Base-by-base conservation (phyloP, 2,329 filamentous ascomycete genomes). In the Pezicula neosporulosa region DNA sequence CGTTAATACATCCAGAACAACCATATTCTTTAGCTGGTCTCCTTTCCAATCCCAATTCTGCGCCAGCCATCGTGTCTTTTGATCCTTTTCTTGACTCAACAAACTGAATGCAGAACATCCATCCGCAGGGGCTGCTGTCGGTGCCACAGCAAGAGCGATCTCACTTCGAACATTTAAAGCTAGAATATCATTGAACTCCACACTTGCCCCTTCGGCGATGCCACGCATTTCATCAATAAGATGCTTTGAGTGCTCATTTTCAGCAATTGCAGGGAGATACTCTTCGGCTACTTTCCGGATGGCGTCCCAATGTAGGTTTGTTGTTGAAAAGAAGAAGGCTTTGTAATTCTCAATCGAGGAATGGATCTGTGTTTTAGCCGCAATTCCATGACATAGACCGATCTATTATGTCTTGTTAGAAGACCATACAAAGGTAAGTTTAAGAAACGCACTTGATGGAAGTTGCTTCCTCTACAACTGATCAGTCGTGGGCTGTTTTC, bases 101-200 rank as follows among this genome's bases (percentile, higher is more conserved):
- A 44, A 30, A 4, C 68, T 64, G 15, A 77, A 56, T 9, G 71
- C 68, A 4, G 75, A 77, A 53, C 75, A 78, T 7, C 74, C 74
- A 57, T 77, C 75, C 35, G 65, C 69, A 49, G 74, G 75, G 28
- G 74, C 52, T 0, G 74, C 42, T 44, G 8, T 21, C 1, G 18
- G 42, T 16, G 42, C 19, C 9, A 44, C 19, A 9, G 19, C 75
- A 49, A 77, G 76, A 4, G 71, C 70, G 46, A 77, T 77, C 57
- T 78, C 75, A 0, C 73, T 77, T 2, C 75, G 66, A 8, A 76
- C 72, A 46, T 78, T 77, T 41, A 77, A 58, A 1, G 75, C 74
- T 5, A 77, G 63, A 33, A 77, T 73, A 42, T 74, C 71, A 6
- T 71, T 56, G 1, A 76, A 47, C 4, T 64, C 18, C 12, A 48